These are phyloP conservation scores for Pecoramyces ruminantium DNA, from an alignment of 192 early-diverging fungal species.

Conservation along the genomic window DNA sequence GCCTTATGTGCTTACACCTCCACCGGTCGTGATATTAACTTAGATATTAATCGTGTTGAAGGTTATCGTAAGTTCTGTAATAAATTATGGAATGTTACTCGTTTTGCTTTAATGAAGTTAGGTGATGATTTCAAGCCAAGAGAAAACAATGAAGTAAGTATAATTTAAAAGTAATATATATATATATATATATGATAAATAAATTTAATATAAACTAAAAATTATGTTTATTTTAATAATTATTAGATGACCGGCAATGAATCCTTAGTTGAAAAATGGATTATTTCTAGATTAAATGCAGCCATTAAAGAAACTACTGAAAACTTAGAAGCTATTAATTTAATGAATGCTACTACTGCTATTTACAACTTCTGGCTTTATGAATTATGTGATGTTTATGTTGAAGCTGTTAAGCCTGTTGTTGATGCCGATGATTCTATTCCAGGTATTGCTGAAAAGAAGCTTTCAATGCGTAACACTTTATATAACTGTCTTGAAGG, in stretches of 20 bases:
- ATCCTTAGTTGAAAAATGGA: conserved; percentile 82
- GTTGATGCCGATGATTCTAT: conserved; percentile 47
- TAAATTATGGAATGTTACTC: conserved; percentile 97
- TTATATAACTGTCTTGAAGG: conserved; percentile 89
- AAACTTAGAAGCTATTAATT: conserved; percentile 64
- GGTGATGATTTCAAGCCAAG: conserved; percentile 69
- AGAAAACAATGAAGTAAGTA: conserved; percentile 14
- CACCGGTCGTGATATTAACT: conserved; percentile 70
- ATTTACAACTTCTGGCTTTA: conserved; percentile 90
- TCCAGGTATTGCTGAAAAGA: conserved; percentile 17
- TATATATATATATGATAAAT: no score
- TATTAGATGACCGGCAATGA: conserved; percentile 49
- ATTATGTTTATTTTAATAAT: no score
- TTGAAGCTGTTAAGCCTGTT: conserved; percentile 82
- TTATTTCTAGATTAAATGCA: conserved; percentile 73
- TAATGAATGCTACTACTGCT: conserved; percentile 77
- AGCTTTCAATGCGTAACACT: conserved; percentile 56
- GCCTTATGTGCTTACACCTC: conserved; percentile 62
- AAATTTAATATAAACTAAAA: no score
- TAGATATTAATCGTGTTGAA: conserved; percentile 90
- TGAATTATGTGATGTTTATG: conserved; percentile 93
- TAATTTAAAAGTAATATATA: conserved; percentile 1
- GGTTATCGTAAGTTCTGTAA: conserved; percentile 99
- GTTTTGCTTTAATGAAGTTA: conserved; percentile 88
- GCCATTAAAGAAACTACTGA: conserved; percentile 60